These are phyloP conservation scores for Neophaeococcomyces aloes DNA, from an alignment of 2,329 filamentous ascomycete genomes.

Conservation along the genomic window DNA sequence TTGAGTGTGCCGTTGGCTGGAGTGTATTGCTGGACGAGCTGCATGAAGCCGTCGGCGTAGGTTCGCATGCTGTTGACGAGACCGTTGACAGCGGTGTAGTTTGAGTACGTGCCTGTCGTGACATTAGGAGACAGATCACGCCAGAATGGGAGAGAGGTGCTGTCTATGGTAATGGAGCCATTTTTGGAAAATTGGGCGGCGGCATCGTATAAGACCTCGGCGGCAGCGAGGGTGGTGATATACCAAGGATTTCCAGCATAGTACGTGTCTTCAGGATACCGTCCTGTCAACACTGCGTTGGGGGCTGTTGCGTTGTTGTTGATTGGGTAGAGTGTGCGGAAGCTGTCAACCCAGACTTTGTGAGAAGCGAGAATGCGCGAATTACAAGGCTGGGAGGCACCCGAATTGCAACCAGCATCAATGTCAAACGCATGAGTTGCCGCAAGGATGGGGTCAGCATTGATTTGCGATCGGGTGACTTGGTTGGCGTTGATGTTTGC, in stretches of 20 bases:
- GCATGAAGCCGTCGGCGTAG: slow-evolving; percentile 50
- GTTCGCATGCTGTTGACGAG: slow-evolving; percentile 49
- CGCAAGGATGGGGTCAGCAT: slow-evolving; percentile 58
- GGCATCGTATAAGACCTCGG: slow-evolving; percentile 69
- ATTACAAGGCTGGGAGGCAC: slow-evolving; percentile 65
- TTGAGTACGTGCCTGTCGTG: slow-evolving; percentile 52
- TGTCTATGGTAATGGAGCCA: slow-evolving; percentile 55
- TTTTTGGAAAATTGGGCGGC: slow-evolving; percentile 57
- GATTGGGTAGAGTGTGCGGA: slow-evolving; percentile 59
- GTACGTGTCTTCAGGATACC: slow-evolving; percentile 64
- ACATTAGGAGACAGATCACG: slow-evolving; percentile 49
- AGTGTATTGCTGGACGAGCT: slow-evolving; percentile 37
- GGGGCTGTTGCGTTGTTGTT: slow-evolving; percentile 55
- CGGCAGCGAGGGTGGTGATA: slow-evolving; percentile 61
- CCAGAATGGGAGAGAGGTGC: slow-evolving; percentile 62
- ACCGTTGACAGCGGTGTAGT: slow-evolving; percentile 35
- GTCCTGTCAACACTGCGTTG: slow-evolving; percentile 51
- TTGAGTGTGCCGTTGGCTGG: slow-evolving; percentile 45
- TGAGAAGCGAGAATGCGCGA: slow-evolving; percentile 59
- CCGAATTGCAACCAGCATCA: slow-evolving; percentile 50
- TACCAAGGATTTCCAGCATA: slow-evolving; percentile 74
- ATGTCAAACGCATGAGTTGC: slow-evolving; percentile 63
- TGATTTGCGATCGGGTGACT: slow-evolving; percentile 53
- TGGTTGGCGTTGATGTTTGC: slow-evolving; percentile 58
- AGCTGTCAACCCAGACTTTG: slow-evolving; percentile 64